Evolutionary conservation across 192 early-diverging fungal genomes (phyloP).

Genomic region (Ambispora gerdemannii): DNA sequence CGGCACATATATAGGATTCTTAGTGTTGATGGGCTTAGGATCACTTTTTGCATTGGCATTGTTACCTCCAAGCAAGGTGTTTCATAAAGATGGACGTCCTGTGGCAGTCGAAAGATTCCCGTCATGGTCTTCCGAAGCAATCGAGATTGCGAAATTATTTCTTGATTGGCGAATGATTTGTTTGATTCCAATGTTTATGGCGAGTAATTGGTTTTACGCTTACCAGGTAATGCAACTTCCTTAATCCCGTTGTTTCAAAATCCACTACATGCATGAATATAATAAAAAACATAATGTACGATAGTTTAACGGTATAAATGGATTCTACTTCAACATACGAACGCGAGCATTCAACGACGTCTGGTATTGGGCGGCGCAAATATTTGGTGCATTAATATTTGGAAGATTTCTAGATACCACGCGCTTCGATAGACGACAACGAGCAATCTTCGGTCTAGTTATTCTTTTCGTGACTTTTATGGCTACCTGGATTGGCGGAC

Average conservation of each 20-base stretch:
- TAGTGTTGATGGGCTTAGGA: slow-evolving; percentile 67
- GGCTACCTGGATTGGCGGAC: slow-evolving; percentile 60
- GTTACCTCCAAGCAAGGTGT: slow-evolving; percentile 56
- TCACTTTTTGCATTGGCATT: slow-evolving; percentile 56
- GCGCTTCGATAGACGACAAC: slow-evolving; percentile 53
- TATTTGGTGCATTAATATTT: slow-evolving; percentile 60
- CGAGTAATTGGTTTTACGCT: slow-evolving; percentile 82
- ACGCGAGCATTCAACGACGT: slow-evolving; percentile 73
- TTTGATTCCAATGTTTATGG: slow-evolving; percentile 65
- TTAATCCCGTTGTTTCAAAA: neutral
- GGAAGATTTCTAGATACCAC: slow-evolving; percentile 65
- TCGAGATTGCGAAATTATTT: slow-evolving; percentile 56
- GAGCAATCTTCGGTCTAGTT: slow-evolving; percentile 60
- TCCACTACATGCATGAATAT: too few species aligned
- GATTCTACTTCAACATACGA: slow-evolving; percentile 63
- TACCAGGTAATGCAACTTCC: slow-evolving; percentile 46
- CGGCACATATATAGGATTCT: slow-evolving; percentile 72
- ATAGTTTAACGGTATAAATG: slow-evolving; percentile 52
- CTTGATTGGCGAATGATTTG: slow-evolving; percentile 63
- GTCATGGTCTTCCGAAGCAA: slow-evolving; percentile 53
- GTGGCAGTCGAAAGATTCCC: slow-evolving; percentile 70
- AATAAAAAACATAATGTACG: too few species aligned
- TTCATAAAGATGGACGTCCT: slow-evolving; percentile 64
- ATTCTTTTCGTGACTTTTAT: slow-evolving; percentile 49
- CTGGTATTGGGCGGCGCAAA: slow-evolving; percentile 77